phyloP scores from a whole-genome alignment of 139 green algal species.

The Volvox africanus region DNA sequence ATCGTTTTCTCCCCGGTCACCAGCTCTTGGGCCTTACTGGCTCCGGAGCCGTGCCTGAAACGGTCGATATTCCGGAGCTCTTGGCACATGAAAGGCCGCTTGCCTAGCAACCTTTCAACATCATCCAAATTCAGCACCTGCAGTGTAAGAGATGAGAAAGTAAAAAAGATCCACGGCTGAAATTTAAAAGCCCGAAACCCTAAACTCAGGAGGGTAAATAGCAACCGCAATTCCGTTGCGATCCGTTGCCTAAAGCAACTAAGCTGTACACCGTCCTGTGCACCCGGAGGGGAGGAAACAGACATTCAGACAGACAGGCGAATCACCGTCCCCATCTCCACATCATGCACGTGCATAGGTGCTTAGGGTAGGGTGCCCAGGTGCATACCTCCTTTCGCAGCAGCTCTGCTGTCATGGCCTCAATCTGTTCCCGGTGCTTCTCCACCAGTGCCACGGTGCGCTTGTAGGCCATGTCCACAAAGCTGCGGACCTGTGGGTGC shows the following conservation, averaged over 20 bases:
- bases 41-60: constrained; percentile 64
- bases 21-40: neutral
- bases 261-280: too few species aligned
- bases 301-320: too few species aligned
- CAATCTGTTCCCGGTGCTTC: constrained; percentile 87
- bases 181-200: too few species aligned
- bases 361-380: too few species aligned
- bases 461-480: constrained; percentile 90
- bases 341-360: too few species aligned
- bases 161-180: too few species aligned
- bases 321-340: too few species aligned
- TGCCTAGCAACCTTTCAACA: constrained; percentile 91
- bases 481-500: constrained; percentile 79
- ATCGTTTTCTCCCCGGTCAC: neutral
- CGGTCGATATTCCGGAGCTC: constrained; percentile 98
- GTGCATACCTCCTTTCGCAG: constrained; percentile 66
- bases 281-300: too few species aligned
- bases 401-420: constrained; percentile 81
- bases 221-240: too few species aligned
- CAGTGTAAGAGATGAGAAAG: neutral
- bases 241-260: too few species aligned
- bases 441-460: constrained; percentile 89
- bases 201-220: too few species aligned
- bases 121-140: constrained; percentile 93
- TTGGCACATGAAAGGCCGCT: constrained; percentile 85